Percentiles rank a stretch among this genome's conserved stretches.
phyloP scores from a whole-genome alignment of 2,329 filamentous ascomycete species.

The Thermoascus crustaceus region DNA sequence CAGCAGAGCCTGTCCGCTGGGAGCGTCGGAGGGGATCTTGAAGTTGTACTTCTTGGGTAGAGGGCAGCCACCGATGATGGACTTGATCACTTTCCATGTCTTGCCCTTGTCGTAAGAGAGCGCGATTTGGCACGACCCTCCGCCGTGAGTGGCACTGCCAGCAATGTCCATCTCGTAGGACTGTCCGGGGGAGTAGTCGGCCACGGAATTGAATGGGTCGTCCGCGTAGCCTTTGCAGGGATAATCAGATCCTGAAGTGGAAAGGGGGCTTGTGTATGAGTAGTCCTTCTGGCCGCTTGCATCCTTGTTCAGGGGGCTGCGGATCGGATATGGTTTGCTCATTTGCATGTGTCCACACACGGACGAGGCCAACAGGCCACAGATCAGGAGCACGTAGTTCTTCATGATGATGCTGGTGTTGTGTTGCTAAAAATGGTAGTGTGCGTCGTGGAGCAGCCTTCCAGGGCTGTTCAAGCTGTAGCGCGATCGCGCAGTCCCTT shows the following conservation, averaged over 20 bases:
- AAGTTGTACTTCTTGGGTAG: slow-evolving; percentile 53
- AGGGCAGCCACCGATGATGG: slow-evolving; percentile 52
- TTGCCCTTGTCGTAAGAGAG: slow-evolving; percentile 64
- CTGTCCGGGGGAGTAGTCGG: slow-evolving; percentile 55
- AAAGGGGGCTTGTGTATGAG: slow-evolving; percentile 62
- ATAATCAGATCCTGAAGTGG: slow-evolving; percentile 53
- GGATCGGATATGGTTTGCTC: slow-evolving; percentile 46
- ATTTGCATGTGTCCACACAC: slow-evolving; percentile 47
- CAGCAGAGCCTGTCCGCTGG: slow-evolving; percentile 54
- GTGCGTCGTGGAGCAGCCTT: background rate
- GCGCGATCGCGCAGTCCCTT: too few species aligned
- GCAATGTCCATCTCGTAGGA: slow-evolving; percentile 56
- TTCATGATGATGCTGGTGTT: slow-evolving; percentile 13
- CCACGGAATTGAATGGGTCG: slow-evolving; percentile 47
- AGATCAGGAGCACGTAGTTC: slow-evolving; percentile 24
- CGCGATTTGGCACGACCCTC: slow-evolving; percentile 69
- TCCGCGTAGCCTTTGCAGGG: slow-evolving; percentile 65
- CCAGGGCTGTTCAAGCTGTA: background rate
- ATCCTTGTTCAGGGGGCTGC: slow-evolving; percentile 42
- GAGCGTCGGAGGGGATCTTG: slow-evolving; percentile 55
- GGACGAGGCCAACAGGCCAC: slow-evolving; percentile 23
- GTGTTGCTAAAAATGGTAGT: background rate
- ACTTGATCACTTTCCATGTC: slow-evolving; percentile 61
- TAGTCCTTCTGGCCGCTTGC: slow-evolving; percentile 52
- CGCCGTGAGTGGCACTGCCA: slow-evolving; percentile 56